Percentiles rank a stretch among this genome's conserved stretches.
These are phyloP conservation scores for Chalciporus sp. DNA, from an alignment of 1,284 basidiomycete genomes.

Conservation along the genomic window DNA sequence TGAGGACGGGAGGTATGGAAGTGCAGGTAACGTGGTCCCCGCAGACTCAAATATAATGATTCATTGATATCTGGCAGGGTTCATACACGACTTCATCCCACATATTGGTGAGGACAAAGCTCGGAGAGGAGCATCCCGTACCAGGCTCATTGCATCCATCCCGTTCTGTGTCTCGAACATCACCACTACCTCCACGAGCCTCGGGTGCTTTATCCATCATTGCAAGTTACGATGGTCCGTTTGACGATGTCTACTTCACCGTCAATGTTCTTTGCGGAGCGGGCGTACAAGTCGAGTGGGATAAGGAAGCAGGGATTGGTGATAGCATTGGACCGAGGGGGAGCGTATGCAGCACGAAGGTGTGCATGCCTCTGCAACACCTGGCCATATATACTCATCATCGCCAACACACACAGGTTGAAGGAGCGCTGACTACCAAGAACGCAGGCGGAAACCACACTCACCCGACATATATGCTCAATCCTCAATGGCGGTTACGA, in stretches of 20 bases:
- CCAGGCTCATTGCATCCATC: neutral
- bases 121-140: neutral
- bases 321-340: conserved; percentile 2
- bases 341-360: conserved; percentile 22
- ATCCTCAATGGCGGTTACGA: conserved; percentile 83
- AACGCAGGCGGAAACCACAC: conserved; percentile 85
- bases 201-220: conserved; percentile 55
- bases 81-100: conserved; percentile 81
- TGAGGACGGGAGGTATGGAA: conserved; percentile 34
- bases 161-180: neutral
- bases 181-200: conserved; percentile 14
- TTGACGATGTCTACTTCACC: conserved; percentile 64
- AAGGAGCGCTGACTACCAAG: conserved; percentile 65
- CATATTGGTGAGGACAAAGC: conserved; percentile 53
- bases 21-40: conserved; percentile 37
- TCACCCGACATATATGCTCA: conserved; percentile 82
- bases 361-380: conserved; percentile 1
- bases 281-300: conserved; percentile 50
- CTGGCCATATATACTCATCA: conserved; percentile 3
- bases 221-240: conserved; percentile 66
- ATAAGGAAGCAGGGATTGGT: conserved; percentile 27
- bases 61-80: conserved; percentile 45
- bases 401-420: conserved; percentile 45
- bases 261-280: conserved; percentile 56
- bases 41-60: neutral